These are phyloP conservation scores for Sordariomycetes sp. DNA, from an alignment of 2,329 filamentous ascomycete genomes.

Conservation along the genomic window DNA sequence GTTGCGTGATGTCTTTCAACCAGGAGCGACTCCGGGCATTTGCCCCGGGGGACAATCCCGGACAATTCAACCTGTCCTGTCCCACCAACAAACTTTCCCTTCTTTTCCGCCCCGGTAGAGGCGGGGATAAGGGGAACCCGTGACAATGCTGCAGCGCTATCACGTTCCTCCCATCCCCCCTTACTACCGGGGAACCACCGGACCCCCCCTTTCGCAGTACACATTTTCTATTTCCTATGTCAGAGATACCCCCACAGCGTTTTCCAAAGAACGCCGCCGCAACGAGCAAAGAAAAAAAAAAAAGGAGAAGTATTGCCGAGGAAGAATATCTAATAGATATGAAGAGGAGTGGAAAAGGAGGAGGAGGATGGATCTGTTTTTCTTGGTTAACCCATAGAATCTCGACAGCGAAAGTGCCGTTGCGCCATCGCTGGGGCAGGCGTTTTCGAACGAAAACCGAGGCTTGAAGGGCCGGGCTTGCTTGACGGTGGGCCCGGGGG, in stretches of 20 bases:
- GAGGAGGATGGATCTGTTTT: conserved; percentile 12
- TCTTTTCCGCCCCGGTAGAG: neutral
- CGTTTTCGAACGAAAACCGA: conserved; percentile 30
- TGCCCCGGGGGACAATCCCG: neutral
- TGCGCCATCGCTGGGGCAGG: conserved; percentile 43
- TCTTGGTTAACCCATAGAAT: conserved; percentile 24
- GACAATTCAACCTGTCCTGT: neutral
- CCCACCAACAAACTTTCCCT: neutral
- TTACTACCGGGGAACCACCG: neutral
- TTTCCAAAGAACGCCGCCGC: neutral
- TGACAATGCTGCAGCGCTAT: neutral
- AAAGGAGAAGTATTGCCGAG: neutral
- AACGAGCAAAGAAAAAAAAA: neutral
- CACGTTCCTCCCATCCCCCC: neutral
- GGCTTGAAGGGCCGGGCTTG: conserved; percentile 12
- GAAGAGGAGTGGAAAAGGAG: neutral
- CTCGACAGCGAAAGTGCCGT: conserved; percentile 41
- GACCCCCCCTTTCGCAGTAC: neutral
- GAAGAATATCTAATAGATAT: neutral
- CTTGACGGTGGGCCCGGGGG: conserved; percentile 2
- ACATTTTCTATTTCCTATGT: neutral
- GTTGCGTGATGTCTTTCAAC: neutral
- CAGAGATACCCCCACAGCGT: neutral
- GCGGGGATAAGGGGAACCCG: neutral
- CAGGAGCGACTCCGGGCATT: neutral